These are phyloP conservation scores for Melanopsichium pennsylvanicum DNA, from an alignment of 1,284 basidiomycete genomes.

Conservation along the genomic window DNA sequence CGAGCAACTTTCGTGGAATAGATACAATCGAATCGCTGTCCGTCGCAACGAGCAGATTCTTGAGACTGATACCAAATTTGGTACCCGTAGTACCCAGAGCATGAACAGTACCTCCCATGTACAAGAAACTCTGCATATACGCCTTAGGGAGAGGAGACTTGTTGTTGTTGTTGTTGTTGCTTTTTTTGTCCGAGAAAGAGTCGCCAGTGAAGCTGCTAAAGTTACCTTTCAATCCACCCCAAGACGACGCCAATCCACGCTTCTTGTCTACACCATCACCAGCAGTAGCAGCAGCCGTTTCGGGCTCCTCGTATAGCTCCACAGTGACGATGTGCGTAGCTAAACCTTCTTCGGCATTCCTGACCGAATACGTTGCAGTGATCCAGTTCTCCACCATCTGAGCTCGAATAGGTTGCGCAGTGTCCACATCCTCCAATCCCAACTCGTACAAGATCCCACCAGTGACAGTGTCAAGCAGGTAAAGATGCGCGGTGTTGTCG, in stretches of 20 bases:
- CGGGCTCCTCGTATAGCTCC: slow-evolving; percentile 78
- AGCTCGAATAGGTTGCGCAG: slow-evolving; percentile 71
- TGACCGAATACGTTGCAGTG: slow-evolving; percentile 75
- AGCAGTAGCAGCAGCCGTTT: slow-evolving; percentile 76
- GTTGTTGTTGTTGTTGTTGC: too few species aligned
- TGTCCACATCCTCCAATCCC: slow-evolving; percentile 56
- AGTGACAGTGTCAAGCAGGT: slow-evolving; percentile 79
- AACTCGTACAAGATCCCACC: slow-evolving; percentile 74
- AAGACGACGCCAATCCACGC: slow-evolving; percentile 12
- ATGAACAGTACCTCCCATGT: slow-evolving; percentile 72
- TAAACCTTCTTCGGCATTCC: slow-evolving; percentile 70
- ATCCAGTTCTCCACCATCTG: slow-evolving; percentile 90
- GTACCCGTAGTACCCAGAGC: slow-evolving; percentile 75
- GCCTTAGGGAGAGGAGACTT: slow-evolving; percentile 55
- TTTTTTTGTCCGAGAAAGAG: background rate
- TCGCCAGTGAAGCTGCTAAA: slow-evolving; percentile 45
- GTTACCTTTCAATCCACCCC: slow-evolving; percentile 31
- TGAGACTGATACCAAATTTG: slow-evolving; percentile 84
- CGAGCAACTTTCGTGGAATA: slow-evolving; percentile 78
- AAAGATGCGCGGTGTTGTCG: slow-evolving; percentile 70
- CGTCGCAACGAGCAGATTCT: slow-evolving; percentile 88
- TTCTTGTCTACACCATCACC: slow-evolving; percentile 71
- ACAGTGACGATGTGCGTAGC: slow-evolving; percentile 71
- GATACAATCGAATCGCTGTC: slow-evolving; percentile 77
- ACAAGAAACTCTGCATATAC: slow-evolving; percentile 77